Percentiles rank a stretch among this genome's conserved stretches.
Conservation (phyloP, 148 eudicot species). For the Vaccinium macrocarpon region DNA sequence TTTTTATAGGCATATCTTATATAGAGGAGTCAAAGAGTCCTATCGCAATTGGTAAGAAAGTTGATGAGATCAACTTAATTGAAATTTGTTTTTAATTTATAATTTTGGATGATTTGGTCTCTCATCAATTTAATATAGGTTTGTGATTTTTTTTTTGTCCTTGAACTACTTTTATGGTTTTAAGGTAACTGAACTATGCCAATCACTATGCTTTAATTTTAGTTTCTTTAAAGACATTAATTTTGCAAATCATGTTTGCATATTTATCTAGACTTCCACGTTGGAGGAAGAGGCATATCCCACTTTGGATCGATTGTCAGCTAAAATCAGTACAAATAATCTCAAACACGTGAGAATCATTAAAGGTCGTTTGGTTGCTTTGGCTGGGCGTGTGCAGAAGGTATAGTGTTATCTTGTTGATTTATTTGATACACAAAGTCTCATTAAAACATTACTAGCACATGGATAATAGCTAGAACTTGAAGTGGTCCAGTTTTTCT, state of each 20-base stretch:
- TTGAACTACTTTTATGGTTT: no score
- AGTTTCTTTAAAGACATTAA: no score
- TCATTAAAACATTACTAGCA: not conserved
- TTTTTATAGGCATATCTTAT: no score
- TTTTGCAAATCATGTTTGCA: not conserved
- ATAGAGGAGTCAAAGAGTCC: no score
- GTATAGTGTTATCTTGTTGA: constrained; percentile 8
- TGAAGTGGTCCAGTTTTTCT: not conserved
- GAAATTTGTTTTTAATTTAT: not conserved
- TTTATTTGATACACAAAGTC: not conserved
- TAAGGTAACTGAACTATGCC: no score
- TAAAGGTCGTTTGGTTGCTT: constrained; percentile 43
- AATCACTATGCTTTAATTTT: no score
- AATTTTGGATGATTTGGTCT: not conserved
- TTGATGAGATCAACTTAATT: not conserved
- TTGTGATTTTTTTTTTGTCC: no score
- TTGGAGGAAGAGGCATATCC: constrained; percentile 53
- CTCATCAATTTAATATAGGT: not conserved
- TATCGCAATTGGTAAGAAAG: not conserved
- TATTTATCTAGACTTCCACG: constrained; percentile 17
- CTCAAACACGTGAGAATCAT: constrained; percentile 49
- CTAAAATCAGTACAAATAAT: constrained; percentile 39
- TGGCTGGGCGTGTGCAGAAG: constrained; percentile 48
- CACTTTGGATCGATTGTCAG: constrained; percentile 40
- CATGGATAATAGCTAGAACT: not conserved